Evolutionary conservation across 331 rosid species (phyloP), one percentile per base, ranked within the genome.

Genomic region (Pyrus hybrid): DNA sequence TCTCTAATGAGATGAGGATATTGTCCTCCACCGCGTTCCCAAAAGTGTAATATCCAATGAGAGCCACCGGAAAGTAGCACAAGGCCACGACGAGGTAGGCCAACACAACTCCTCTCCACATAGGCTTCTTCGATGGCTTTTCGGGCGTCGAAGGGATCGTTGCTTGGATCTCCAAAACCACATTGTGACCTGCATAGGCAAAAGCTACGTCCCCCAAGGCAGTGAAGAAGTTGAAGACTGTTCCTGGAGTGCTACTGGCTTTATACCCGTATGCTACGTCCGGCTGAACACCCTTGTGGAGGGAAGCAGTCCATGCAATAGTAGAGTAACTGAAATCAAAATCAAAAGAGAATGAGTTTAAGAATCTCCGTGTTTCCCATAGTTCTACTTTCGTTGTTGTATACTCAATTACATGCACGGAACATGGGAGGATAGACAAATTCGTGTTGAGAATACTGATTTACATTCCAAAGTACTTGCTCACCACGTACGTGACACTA

Each of bases 111-210:
- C 96, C 97, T 69, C 78, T 83, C 97, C 97, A 91, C 97, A 91
- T 92, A 3, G 97, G 88, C 30, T 79, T 70, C 79, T 92, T 92
- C 1, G 97, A 92, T 10, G 96, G 97, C 30, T 74, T 90, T 43
- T 85, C 88, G 1, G 93, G 89, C 4, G 89, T 80, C 1, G 97
- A 92, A 21, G 97, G 97, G 18, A 92, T 88, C 37, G 97, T 89
- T 72, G 96, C 96, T 74, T 92, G 97, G 47, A 92, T 92, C 78
- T 92, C 97, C 53, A 92, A 62, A 18, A 85, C 97, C 60, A 92
- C 96, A 60, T 90, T 90, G 80, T 90, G 96, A 8, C 97, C 96
- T 1, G 97, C 96, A 35, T 85, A 92, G 14, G 97, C 96, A 70
- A 91, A 91, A 30, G 96, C 97, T 29, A 89, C 76, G 10, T 80